These are phyloP conservation scores for Ballota nigra DNA, from an alignment of 257 asterid genomes.

Conservation along the genomic window DNA sequence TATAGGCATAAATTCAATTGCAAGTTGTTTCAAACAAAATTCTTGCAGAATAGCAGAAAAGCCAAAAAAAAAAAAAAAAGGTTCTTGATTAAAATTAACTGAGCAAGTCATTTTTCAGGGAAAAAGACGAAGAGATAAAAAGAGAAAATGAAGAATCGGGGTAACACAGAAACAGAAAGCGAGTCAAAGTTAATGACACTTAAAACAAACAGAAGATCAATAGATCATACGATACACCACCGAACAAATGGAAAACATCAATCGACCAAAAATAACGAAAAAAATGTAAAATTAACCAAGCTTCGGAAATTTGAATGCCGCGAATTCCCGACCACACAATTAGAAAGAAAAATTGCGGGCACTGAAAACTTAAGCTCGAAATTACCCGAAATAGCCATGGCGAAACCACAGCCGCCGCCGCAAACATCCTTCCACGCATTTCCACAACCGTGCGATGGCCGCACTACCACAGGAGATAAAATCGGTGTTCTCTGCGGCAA, in stretches of 20 bases:
- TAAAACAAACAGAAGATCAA: not conserved
- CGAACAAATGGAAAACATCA: not conserved
- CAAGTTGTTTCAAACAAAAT: not conserved
- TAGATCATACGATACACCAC: constrained; percentile 10
- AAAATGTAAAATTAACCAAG: too few relatives aligned
- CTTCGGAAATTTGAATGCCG: constrained; percentile 12
- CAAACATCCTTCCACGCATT: constrained; percentile 80
- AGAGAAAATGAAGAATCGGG: too few relatives aligned
- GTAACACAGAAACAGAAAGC: not conserved
- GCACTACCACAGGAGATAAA: constrained; percentile 68
- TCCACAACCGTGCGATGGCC: constrained; percentile 52
- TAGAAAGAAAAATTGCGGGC: not conserved
- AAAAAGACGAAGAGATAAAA: not conserved
- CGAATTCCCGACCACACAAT: constrained; percentile 5
- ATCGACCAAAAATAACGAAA: not conserved
- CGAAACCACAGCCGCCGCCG: constrained; percentile 99
- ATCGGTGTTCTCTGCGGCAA: constrained; percentile 87
- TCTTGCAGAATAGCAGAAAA: not conserved
- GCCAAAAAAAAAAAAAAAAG: not conserved
- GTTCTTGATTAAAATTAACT: not conserved
- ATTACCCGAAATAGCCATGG: constrained; percentile 88
- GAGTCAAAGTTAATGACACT: constrained; percentile 8
- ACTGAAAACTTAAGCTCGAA: not conserved
- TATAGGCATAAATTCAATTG: not conserved
- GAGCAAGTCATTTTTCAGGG: not conserved